phyloP scores from a whole-genome alignment of 1,284 basidiomycete genomes.

The Pholiota adiposa region DNA sequence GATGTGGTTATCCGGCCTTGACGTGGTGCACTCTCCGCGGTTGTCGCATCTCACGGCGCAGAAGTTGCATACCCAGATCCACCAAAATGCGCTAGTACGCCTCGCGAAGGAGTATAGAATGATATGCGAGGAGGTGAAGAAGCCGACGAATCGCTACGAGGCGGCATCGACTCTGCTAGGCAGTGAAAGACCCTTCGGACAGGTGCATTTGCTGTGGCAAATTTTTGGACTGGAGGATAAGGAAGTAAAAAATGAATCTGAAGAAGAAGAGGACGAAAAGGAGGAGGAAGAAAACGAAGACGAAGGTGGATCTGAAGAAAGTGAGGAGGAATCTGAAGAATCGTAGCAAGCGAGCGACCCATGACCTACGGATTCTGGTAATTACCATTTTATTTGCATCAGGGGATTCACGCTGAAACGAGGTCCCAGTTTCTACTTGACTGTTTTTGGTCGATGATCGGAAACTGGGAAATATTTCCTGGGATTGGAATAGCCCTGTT shows the following conservation, averaged over 20 bases:
- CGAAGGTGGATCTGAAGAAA: background rate
- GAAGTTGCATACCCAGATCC: constrained; percentile 69
- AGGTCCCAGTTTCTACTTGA: background rate
- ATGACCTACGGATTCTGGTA: constrained; percentile 2
- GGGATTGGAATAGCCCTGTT: background rate
- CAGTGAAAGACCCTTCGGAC: constrained; percentile 82
- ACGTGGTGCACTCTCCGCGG: constrained; percentile 79
- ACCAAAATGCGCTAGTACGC: constrained; percentile 71
- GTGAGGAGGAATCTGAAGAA: constrained; percentile 1
- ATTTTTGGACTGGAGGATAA: constrained; percentile 70
- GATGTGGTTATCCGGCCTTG: constrained; percentile 67
- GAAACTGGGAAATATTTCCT: background rate
- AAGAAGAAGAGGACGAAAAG: constrained; percentile 14
- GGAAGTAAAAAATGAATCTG: constrained; percentile 30
- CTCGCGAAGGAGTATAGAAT: constrained; percentile 72
- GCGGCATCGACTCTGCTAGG: constrained; percentile 86
- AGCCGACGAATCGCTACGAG: constrained; percentile 82
- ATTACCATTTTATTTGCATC: background rate
- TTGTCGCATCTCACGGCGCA: constrained; percentile 75
- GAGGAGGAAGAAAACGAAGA: constrained; percentile 8
- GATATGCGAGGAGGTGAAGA: constrained; percentile 76
- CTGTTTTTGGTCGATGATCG: background rate
- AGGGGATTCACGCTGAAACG: background rate
- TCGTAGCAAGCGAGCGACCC: background rate
- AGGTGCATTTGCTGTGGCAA: constrained; percentile 70